Conservation (phyloP, 2,329 filamentous ascomycete species). For the Nectriaceae sp. region DNA sequence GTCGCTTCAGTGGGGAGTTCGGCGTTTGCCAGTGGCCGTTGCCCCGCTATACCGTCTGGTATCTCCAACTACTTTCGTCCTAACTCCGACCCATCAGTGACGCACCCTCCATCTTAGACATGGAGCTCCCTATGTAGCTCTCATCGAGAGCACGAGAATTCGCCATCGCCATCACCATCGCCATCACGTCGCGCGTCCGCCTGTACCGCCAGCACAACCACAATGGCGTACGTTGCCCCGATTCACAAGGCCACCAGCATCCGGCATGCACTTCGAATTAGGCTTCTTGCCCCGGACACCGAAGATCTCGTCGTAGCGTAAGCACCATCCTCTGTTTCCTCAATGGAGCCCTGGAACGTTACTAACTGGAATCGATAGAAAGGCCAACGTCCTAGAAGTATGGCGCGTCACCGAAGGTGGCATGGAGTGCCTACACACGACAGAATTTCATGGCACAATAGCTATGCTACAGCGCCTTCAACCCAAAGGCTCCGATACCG, state of each 20-base stretch:
- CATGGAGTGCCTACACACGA: constrained; percentile 65
- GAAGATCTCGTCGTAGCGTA: constrained; percentile 89
- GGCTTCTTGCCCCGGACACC: constrained; percentile 71
- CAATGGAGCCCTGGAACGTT: constrained; percentile 17
- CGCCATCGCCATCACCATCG: constrained; percentile 7
- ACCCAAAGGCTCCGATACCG: constrained; percentile 71
- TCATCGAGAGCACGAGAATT: constrained; percentile 19
- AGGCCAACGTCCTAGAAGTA: constrained; percentile 83
- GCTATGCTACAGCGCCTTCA: constrained; percentile 81
- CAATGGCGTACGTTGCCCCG: constrained; percentile 92
- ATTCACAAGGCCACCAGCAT: constrained; percentile 92
- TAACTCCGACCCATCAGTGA: constrained; percentile 31
- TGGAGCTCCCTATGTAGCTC: constrained; percentile 31
- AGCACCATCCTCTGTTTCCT: constrained; percentile 35
- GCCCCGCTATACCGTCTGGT: no score
- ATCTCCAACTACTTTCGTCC: no score
- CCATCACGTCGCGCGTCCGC: constrained; percentile 1
- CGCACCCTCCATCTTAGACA: constrained; percentile 19
- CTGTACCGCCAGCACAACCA: constrained; percentile 11
- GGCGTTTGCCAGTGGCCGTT: no score
- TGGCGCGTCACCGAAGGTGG: constrained; percentile 70
- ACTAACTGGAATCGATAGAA: constrained; percentile 53
- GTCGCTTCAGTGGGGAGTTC: no score
- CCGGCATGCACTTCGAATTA: constrained; percentile 81
- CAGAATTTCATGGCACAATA: constrained; percentile 80